Percentiles rank a stretch among this genome's conserved stretches.
phyloP scores from a whole-genome alignment of 495 filamentous ascomycete species.

The Xylaria telfairii region DNA sequence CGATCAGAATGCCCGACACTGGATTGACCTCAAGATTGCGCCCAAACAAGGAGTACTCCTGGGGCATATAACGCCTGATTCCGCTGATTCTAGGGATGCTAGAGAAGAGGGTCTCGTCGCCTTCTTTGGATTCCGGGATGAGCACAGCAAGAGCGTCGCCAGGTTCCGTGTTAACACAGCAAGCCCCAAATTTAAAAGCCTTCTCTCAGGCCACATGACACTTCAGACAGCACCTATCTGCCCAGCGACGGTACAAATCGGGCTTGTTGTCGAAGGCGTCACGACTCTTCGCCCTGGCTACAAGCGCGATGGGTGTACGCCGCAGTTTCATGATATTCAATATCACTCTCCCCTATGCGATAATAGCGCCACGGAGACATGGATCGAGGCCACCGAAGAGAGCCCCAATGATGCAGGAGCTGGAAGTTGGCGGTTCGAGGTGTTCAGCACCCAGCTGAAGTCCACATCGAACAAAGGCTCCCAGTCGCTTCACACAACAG shows the following conservation, averaged over 20 bases:
- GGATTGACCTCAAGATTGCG: constrained; percentile 32
- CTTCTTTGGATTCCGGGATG: constrained; percentile 51
- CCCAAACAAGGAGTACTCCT: constrained; percentile 8
- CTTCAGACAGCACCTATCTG: constrained; percentile 54
- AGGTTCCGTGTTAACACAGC: constrained; percentile 56
- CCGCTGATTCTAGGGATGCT: background rate
- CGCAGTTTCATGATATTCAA: constrained; percentile 25
- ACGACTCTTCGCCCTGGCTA: constrained; percentile 14
- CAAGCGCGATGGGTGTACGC: background rate
- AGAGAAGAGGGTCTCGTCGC: constrained; percentile 34
- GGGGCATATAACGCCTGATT: background rate
- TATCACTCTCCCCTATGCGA: constrained; percentile 26
- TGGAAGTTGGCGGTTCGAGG: constrained; percentile 19
- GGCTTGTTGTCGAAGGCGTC: constrained; percentile 18
- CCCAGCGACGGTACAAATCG: constrained; percentile 45
- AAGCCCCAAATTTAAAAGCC: constrained; percentile 41
- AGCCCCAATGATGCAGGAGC: background rate
- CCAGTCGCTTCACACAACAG: constrained; percentile 27
- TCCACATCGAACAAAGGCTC: background rate
- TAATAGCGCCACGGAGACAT: constrained; percentile 17
- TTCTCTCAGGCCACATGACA: constrained; percentile 51
- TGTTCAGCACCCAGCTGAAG: constrained; percentile 22
- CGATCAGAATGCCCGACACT: constrained; percentile 36
- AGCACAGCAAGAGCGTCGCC: constrained; percentile 28
- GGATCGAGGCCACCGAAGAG: constrained; percentile 22